Evolutionary conservation across 192 early-diverging fungal genomes (phyloP), one percentile per base, ranked within the genome.

Genomic region (Glomus cerebriforme): DNA sequence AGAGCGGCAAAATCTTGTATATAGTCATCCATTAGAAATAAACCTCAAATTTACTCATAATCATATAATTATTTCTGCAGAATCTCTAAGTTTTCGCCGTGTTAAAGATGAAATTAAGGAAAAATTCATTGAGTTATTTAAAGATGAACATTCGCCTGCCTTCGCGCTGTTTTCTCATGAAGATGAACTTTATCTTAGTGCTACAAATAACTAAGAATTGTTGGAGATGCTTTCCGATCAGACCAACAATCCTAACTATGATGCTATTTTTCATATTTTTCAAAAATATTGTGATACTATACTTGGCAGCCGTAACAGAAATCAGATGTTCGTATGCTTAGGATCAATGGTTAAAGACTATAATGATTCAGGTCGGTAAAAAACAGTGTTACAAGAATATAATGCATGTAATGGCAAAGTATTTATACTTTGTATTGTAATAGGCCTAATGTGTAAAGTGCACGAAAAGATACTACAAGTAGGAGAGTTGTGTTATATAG

Each of bases 41-140:
- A 70, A 70, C 22, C 43, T 68, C 22, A 70, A 70, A 37, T 70
- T 70, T 70, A 35, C 34, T 0, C 37, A 37, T 19, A 70, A 70
- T 26, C 22, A 70, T 43, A 26, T 70, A 19, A 70, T 70, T n/a
- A 35, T 43, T 35, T 70, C 37, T 8, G 66, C 66, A 3, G 68
- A 70, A 22, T 37, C 43, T 0, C 37, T 35, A 7, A 70, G 68
- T 70, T 69, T 69, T 39, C 15, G 17, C 2, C 35, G 13, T 69
- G 2, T 43, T 45, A 70, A 70, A 43, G 29, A 45, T 22, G 35
- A 70, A 19, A 22, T 70, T 24, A 13, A 3, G 10, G 32, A 34
- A 34, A 69, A 69, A 45, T 45, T 22, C 34, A 26, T 70, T 8
- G 68, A 70, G 43, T 35, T 70, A 19, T 70, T 70, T 45, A 70